phyloP scores from a whole-genome alignment of 495 filamentous ascomycete genomes.

The Sordaria brevicollis region DNA sequence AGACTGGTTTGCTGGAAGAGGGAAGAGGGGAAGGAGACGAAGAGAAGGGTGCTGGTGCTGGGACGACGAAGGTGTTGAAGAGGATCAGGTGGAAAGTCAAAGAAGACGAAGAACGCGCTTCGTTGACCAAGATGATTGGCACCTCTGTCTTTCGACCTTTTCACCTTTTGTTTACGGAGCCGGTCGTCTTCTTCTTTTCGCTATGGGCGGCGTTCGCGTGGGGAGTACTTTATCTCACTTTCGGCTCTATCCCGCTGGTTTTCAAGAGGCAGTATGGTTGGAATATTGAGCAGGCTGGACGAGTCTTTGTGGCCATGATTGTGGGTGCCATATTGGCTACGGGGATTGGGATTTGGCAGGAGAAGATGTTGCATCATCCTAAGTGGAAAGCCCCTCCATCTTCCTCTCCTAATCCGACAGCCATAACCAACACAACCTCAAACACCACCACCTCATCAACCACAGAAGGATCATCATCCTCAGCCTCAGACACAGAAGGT shows the following conservation, averaged over 20 bases:
- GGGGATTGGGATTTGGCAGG: slow-evolving; percentile 66
- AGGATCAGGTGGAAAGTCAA: slow-evolving; percentile 79
- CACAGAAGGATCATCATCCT: no score
- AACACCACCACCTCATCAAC: slow-evolving; percentile 11
- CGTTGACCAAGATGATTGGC: slow-evolving; percentile 58
- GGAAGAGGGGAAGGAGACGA: slow-evolving; percentile 1
- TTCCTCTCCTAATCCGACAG: not conserved
- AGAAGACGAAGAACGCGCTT: slow-evolving; percentile 69
- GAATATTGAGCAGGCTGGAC: slow-evolving; percentile 52
- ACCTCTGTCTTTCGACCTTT: slow-evolving; percentile 76
- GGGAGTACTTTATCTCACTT: slow-evolving; percentile 81
- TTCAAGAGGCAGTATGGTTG: slow-evolving; percentile 64
- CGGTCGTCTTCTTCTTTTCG: slow-evolving; percentile 91
- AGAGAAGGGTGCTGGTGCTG: slow-evolving; percentile 14
- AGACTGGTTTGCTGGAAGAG: not conserved
- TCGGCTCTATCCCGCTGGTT: slow-evolving; percentile 67
- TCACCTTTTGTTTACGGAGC: slow-evolving; percentile 77
- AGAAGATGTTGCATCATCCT: slow-evolving; percentile 31
- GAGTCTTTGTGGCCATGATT: slow-evolving; percentile 65
- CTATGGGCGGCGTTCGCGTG: slow-evolving; percentile 86
- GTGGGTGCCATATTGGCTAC: slow-evolving; percentile 60
- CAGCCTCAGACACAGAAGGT: not conserved
- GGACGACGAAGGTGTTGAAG: slow-evolving; percentile 32
- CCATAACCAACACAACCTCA: no score
- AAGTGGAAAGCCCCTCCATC: slow-evolving; percentile 18